Conservation (phyloP, 345 rosid genomes). For the Citrus trifoliata region DNA sequence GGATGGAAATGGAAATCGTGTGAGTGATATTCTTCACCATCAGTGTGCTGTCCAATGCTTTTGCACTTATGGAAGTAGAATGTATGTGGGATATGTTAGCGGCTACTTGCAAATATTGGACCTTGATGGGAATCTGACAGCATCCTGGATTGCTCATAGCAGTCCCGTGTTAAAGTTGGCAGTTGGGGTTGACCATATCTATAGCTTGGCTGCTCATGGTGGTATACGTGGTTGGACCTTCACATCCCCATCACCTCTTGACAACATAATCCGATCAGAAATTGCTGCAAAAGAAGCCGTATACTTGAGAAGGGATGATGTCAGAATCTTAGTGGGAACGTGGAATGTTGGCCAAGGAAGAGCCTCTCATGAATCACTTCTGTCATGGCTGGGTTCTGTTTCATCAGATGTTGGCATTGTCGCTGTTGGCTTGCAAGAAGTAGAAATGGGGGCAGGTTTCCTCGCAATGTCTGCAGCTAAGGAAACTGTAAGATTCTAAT, state of each 20-base stretch:
- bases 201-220: conserved; percentile 91
- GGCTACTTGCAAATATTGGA: conserved; percentile 81
- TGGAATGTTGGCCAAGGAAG: conserved; percentile 99
- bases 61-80: conserved; percentile 68
- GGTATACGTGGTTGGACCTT: conserved; percentile 92
- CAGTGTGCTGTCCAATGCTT: conserved; percentile 77
- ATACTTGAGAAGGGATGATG: conserved; percentile 52
- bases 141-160: conserved; percentile 81
- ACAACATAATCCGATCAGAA: conserved; percentile 56
- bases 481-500: conserved; percentile 73
- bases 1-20: conserved; percentile 84
- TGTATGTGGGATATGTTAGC: conserved; percentile 87
- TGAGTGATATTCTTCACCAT: conserved; percentile 73
- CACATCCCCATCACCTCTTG: conserved; percentile 89
- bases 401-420: conserved; percentile 85
- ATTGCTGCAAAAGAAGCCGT: conserved; percentile 46
- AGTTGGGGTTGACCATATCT: conserved; percentile 59
- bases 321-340: conserved; percentile 75
- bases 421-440: conserved; percentile 92
- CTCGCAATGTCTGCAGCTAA: conserved; percentile 99
- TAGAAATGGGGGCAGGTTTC: conserved; percentile 98
- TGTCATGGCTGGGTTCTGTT: conserved; percentile 79
- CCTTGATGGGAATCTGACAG: conserved; percentile 74
- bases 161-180: conserved; percentile 85
- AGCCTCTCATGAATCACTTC: conserved; percentile 71